These are phyloP conservation scores for Atalantia buxifolia DNA, from an alignment of 345 rosid genomes.

Conservation along the genomic window DNA sequence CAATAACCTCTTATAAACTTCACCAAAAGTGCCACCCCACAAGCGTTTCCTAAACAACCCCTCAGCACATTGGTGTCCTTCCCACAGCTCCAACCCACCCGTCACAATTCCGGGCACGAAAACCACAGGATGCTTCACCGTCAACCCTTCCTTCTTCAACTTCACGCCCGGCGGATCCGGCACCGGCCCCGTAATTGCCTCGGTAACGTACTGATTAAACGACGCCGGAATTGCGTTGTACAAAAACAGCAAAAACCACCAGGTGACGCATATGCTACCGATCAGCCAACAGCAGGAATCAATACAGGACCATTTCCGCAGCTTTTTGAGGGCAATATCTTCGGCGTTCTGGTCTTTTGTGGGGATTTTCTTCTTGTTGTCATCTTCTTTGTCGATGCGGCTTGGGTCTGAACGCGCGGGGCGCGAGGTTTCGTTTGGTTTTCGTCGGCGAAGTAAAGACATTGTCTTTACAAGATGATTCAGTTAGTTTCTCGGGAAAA, in stretches of 20 bases:
- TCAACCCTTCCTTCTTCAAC: slow-evolving; percentile 74
- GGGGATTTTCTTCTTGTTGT: background rate
- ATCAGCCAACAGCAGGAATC: slow-evolving; percentile 89
- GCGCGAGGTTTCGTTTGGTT: slow-evolving; percentile 6
- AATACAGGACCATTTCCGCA: slow-evolving; percentile 71
- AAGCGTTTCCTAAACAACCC: slow-evolving; percentile 87
- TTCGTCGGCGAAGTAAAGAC: slow-evolving; percentile 24
- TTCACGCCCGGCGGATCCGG: slow-evolving; percentile 94
- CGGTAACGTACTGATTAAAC: slow-evolving; percentile 79
- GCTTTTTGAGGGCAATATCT: slow-evolving; percentile 1
- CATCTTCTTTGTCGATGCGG: slow-evolving; percentile 16
- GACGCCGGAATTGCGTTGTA: slow-evolving; percentile 92
- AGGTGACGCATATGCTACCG: slow-evolving; percentile 72
- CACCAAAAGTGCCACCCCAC: slow-evolving; percentile 99
- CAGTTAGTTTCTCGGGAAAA: background rate
- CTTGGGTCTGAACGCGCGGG: slow-evolving; percentile 1
- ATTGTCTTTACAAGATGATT: background rate
- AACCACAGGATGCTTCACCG: slow-evolving; percentile 83
- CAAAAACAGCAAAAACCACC: slow-evolving; percentile 86
- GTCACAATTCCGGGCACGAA: slow-evolving; percentile 96
- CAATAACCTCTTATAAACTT: slow-evolving; percentile 80
- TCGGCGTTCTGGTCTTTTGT: background rate
- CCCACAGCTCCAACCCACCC: slow-evolving; percentile 95
- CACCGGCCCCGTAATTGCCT: slow-evolving; percentile 88
- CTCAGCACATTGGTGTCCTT: slow-evolving; percentile 86